Conservation (phyloP, 1,284 basidiomycete species). For the Ceratobasidium sp. region DNA sequence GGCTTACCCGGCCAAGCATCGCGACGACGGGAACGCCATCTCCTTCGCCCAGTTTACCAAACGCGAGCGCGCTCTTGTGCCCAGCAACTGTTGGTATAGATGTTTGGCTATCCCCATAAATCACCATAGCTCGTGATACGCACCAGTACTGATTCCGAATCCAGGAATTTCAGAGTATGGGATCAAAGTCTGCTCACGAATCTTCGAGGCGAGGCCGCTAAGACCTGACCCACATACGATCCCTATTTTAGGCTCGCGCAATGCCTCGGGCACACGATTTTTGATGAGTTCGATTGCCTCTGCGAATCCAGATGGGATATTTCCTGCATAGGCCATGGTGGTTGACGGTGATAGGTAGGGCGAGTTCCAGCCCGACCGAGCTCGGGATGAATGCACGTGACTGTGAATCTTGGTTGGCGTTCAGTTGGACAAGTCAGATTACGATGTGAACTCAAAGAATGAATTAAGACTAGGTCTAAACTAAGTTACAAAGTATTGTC, state of each 20-base stretch:
- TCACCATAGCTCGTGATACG: conserved; percentile 42
- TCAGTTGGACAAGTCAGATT: neutral
- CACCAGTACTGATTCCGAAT: conserved; percentile 64
- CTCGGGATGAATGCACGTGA: neutral
- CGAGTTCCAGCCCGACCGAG: neutral
- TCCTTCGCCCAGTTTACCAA: conserved; percentile 70
- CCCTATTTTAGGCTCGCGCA: conserved; percentile 39
- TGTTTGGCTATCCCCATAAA: conserved; percentile 15
- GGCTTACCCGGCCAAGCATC: conserved; percentile 78
- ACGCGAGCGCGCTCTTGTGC: conserved; percentile 77
- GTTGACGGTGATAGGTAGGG: neutral
- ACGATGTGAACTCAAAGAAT: neutral
- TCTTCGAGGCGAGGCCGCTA: conserved; percentile 33
- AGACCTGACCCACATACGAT: conserved; percentile 43
- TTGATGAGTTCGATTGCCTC: conserved; percentile 37
- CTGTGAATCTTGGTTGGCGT: neutral
- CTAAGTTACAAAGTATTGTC: no score
- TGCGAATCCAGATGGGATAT: conserved; percentile 21
- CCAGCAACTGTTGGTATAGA: conserved; percentile 61
- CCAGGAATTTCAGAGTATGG: conserved; percentile 40
- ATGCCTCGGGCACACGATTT: conserved; percentile 8
- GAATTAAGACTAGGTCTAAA: neutral
- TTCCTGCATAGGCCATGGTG: conserved; percentile 14
- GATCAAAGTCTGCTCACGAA: conserved; percentile 30
- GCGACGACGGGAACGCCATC: conserved; percentile 74